phyloP scores from a whole-genome alignment of 352 stramenopile genomes.

The Phytophthora sp. region DNA sequence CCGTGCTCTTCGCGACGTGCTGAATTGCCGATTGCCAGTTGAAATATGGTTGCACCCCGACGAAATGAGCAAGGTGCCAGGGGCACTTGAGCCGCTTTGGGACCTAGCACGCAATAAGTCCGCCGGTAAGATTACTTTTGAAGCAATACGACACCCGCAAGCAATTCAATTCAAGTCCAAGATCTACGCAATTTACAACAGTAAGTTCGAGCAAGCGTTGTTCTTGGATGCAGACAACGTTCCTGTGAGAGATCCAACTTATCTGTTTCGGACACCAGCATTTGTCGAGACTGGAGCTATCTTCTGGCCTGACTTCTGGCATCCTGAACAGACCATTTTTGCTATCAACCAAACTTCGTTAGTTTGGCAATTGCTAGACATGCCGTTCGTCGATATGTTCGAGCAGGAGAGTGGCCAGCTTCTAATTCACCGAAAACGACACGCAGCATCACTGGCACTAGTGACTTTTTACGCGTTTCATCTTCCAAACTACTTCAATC shows the following conservation, averaged over 20 bases:
- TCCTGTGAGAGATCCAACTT: conserved; percentile 49
- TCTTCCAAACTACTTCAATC: conserved; percentile 40
- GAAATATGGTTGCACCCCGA: conserved; percentile 56
- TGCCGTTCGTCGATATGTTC: conserved; percentile 62
- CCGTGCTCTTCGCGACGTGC: conserved; percentile 30
- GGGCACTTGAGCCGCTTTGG: conserved; percentile 18
- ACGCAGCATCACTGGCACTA: conserved; percentile 29
- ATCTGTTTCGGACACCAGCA: conserved; percentile 42
- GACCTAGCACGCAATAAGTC: conserved; percentile 15
- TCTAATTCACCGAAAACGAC: conserved; percentile 46
- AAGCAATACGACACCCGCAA: conserved; percentile 25
- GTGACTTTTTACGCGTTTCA: conserved; percentile 51
- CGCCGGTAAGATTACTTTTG: conserved; percentile 26
- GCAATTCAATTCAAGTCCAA: conserved; percentile 54
- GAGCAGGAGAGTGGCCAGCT: conserved; percentile 72
- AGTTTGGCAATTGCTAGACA: conserved; percentile 50
- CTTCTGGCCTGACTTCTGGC: conserved; percentile 34
- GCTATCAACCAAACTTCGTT: conserved; percentile 24
- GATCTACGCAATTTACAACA: conserved; percentile 51
- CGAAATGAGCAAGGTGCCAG: conserved; percentile 37
- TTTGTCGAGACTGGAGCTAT: conserved; percentile 20
- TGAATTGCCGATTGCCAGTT: conserved; percentile 49
- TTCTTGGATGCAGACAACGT: conserved; percentile 68
- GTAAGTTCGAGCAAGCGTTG: conserved; percentile 47
- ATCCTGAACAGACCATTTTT: conserved; percentile 28